Evolutionary conservation across 768 basidiomycete species (phyloP).

Genomic region (Termitomyces sp.): DNA sequence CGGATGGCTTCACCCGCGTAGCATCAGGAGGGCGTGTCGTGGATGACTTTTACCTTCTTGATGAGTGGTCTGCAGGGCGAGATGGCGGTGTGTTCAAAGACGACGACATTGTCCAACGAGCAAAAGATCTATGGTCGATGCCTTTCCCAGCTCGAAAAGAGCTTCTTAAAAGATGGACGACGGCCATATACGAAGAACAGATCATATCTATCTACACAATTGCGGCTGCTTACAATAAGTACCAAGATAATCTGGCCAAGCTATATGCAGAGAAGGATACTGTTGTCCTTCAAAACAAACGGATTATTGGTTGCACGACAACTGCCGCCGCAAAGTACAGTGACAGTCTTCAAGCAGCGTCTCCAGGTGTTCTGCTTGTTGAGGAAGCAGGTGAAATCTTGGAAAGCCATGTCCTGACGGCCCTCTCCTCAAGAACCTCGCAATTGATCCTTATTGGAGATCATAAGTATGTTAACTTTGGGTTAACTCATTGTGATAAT

Average conservation of each 20-base stretch:
- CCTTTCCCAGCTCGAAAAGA: neutral
- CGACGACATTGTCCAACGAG: neutral
- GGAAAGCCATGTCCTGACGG: neutral
- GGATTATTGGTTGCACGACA: conserved; percentile 1
- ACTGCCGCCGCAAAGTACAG: neutral
- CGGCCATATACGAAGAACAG: conserved; percentile 2
- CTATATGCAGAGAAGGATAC: neutral
- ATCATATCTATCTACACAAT: neutral
- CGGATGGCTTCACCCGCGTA: neutral
- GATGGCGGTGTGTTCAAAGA: neutral
- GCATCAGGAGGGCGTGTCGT: neutral
- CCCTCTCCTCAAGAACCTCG: neutral
- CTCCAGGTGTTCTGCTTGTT: neutral
- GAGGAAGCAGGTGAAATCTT: neutral
- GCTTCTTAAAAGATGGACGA: neutral
- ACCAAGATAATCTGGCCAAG: neutral
- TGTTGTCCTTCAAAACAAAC: neutral
- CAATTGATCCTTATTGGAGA: neutral
- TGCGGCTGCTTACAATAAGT: neutral
- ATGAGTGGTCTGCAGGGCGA: conserved; percentile 1
- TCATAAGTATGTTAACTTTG: neutral
- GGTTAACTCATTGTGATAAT: neutral
- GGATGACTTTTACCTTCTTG: conserved; percentile 2
- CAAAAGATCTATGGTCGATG: conserved; percentile 6
- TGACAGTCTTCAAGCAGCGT: neutral